Base-by-base conservation (phyloP, 1,139 yeast genomes). In the Petasospora fabianii region DNA sequence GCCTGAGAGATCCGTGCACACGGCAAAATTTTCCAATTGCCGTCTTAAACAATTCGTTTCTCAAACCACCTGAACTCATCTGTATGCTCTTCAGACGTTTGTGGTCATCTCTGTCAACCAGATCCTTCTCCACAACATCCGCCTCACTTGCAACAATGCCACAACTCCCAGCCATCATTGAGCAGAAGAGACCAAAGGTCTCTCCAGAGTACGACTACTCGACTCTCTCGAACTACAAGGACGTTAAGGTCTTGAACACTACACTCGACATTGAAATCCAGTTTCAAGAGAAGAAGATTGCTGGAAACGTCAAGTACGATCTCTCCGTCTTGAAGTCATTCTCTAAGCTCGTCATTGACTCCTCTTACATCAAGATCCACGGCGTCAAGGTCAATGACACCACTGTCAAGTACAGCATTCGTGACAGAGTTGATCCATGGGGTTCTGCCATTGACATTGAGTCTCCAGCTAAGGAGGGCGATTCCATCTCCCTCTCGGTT, bases 211-310 rank as follows among this genome's bases (percentile, higher is more conserved):
- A 55, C 10, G 96, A 86, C 60, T 82, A 84, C 18, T 81, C 92
- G 14, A 84, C 96, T 5, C 64, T 73, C 20, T 86, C 96, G 37
- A 84, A 83, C 60, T 87, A 85, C 62, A 53, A 54, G 24, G 55
- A 66, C 33, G 82, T 84, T 55, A 52, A 62, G 7, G 73, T 84
- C 24, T 51, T 59, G 15, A 62, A 71, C 44, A 80, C 94, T 1
- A 58, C 57, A 5, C 65, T 87, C 39, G 64, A 71, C 44, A 63
- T 84, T 41, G 64, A 69, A 13, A 70, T 88, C 14, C 61, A 71
- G 41, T 88, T 90, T 64, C 71, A 71, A 13, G 51, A 64, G 17
- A 66, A 75, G 48, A 61, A 60, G 15, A 68, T 87, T 16, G 39
- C 49, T 2, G 96, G 96, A 22, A 53, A 62, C 7, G 84, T 83